Percentiles rank a stretch among this genome's conserved stretches.
phyloP scores from a whole-genome alignment of 1,139 yeast genomes.

The Chernovozyma aurita region DNA sequence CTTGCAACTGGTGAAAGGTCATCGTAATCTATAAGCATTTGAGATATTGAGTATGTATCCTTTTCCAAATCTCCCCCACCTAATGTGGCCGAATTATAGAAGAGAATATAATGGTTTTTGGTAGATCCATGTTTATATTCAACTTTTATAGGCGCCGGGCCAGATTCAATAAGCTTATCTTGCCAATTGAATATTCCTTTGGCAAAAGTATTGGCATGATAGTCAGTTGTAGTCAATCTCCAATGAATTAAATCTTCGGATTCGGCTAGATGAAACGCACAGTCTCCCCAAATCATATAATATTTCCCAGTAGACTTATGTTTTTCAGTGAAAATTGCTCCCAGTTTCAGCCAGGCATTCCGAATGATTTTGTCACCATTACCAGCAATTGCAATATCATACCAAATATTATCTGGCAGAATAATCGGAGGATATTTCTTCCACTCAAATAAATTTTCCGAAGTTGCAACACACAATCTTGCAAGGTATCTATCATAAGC shows the following conservation, averaged over 20 bases:
- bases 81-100: constrained; percentile 39
- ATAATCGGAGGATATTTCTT: constrained; percentile 36
- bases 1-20: constrained; percentile 39
- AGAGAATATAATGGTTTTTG: constrained; percentile 32
- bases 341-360: constrained; percentile 41
- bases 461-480: constrained; percentile 40
- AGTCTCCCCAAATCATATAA: constrained; percentile 46
- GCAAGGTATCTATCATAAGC: constrained; percentile 36
- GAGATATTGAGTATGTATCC: constrained; percentile 35
- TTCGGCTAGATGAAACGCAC: constrained; percentile 34
- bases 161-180: constrained; percentile 38
- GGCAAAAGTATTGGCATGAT: constrained; percentile 24
- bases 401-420: constrained; percentile 23
- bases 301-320: constrained; percentile 29
- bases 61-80: constrained; percentile 26
- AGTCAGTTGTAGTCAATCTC: constrained; percentile 22
- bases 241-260: constrained; percentile 33
- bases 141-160: constrained; percentile 41
- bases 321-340: constrained; percentile 37
- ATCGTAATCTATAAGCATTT: constrained; percentile 43
- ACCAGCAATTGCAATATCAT: constrained; percentile 26
- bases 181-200: constrained; percentile 29
- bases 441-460: constrained; percentile 38
- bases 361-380: constrained; percentile 23
- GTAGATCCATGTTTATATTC: constrained; percentile 14